A percentile compares a stretch with the other conserved stretches of the same genome.
These are phyloP conservation scores for Ceratobasidium sp. DNA, from an alignment of 1,284 basidiomycete species.

Conservation along the genomic window DNA sequence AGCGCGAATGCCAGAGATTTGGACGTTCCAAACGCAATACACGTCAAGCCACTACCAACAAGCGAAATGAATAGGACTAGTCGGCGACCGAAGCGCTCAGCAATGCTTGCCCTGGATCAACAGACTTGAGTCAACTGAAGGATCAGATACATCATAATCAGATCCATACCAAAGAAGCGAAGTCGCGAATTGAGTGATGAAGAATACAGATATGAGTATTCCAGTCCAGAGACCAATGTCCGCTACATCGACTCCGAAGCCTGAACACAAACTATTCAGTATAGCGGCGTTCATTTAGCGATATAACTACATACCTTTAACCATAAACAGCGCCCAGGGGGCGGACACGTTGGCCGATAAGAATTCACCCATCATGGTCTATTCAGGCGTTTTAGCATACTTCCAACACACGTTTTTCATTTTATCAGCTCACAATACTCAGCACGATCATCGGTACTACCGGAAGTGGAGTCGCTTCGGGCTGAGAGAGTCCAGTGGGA, in stretches of 20 bases:
- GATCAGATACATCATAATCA: not conserved
- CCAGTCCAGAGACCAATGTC: constrained; percentile 88
- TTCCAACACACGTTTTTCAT: not conserved
- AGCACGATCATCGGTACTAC: constrained; percentile 88
- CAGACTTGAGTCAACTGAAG: not conserved
- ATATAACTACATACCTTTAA: constrained; percentile 68
- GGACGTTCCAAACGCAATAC: constrained; percentile 86
- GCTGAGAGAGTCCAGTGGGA: constrained; percentile 68
- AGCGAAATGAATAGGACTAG: constrained; percentile 87
- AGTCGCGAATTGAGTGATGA: constrained; percentile 72
- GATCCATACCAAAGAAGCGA: constrained; percentile 79
- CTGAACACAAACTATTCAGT: not conserved
- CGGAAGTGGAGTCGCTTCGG: constrained; percentile 75
- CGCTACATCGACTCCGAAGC: constrained; percentile 59
- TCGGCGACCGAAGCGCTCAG: constrained; percentile 89
- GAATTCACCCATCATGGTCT: constrained; percentile 86
- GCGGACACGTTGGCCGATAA: constrained; percentile 90
- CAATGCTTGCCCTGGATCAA: constrained; percentile 73
- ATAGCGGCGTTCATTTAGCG: constrained; percentile 19
- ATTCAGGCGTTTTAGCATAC: not conserved
- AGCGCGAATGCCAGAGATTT: constrained; percentile 85
- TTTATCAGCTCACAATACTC: constrained; percentile 70
- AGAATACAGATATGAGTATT: constrained; percentile 80
- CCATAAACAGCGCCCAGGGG: constrained; percentile 78
- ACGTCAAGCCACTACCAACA: constrained; percentile 82